phyloP scores from a whole-genome alignment of 2,329 filamentous ascomycete genomes.

The Botrytis cinerea region DNA sequence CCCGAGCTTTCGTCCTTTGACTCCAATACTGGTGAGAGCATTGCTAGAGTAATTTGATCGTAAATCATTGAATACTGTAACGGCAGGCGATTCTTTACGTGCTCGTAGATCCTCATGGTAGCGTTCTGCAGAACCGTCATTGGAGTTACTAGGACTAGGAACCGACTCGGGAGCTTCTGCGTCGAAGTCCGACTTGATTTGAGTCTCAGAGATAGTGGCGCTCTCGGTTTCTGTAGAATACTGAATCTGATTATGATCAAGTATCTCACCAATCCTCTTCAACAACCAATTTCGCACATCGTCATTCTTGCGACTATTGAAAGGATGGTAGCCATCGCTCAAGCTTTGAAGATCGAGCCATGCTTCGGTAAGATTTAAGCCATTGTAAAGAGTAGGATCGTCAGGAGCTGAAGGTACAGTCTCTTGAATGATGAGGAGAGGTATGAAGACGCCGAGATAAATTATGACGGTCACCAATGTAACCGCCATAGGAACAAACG shows the following conservation, averaged over 20 bases:
- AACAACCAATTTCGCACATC: slow-evolving; percentile 76
- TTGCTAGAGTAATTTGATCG: slow-evolving; percentile 76
- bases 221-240: slow-evolving; percentile 47
- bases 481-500: slow-evolving; percentile 79
- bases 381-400: slow-evolving; percentile 54
- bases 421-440: slow-evolving; percentile 73
- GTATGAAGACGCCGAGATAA: slow-evolving; percentile 76
- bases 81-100: slow-evolving; percentile 42
- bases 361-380: slow-evolving; percentile 80
- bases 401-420: slow-evolving; percentile 68
- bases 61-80: slow-evolving; percentile 77
- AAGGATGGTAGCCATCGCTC: slow-evolving; percentile 78
- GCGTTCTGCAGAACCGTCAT: slow-evolving; percentile 27
- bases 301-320: slow-evolving; percentile 84
- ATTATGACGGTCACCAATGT: slow-evolving; percentile 74
- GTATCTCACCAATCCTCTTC: slow-evolving; percentile 67
- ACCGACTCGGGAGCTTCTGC: slow-evolving; percentile 7
- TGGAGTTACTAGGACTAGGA: neutral
- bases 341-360: slow-evolving; percentile 81
- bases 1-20: slow-evolving; percentile 40
- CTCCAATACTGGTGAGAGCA: slow-evolving; percentile 45
- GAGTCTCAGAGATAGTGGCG: neutral
- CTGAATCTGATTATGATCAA: slow-evolving; percentile 59
- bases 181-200: neutral
- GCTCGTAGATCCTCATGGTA: slow-evolving; percentile 28